Base-by-base conservation (phyloP, 495 filamentous ascomycete species). In the Tuber borchii region DNA sequence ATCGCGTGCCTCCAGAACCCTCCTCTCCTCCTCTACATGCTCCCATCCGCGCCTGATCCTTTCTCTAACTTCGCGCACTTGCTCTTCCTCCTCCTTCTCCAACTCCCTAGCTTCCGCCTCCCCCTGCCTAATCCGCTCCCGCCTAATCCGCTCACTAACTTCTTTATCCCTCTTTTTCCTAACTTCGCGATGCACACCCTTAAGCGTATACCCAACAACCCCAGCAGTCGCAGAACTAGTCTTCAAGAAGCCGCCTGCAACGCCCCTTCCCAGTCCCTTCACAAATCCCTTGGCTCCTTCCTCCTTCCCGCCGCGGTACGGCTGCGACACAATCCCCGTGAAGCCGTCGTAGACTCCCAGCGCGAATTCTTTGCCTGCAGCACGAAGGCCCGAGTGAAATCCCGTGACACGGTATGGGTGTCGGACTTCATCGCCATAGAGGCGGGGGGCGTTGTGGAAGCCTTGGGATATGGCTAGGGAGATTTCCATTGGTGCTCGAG, bases 381-480 rank as follows among this genome's bases (percentile, higher is more conserved):
- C 91, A 14, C 85, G 86, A 42, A 92, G 85, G 8, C 91, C 91
- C 2, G 90, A 92, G 45, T 87, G 86, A 72, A 93, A 87, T 2
- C 90, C 92, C 7, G 90, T 91, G 45, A 93, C 88, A 7, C 90
- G 86, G 10, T 86, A 84, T 7, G 90, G 87, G 73, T 82, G 88
- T 69, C 84, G 87, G 40, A 86, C 87, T 73, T 86, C 85, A 76
- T 89, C 90, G 8, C 92, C 92, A 78, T 93, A 93, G 1, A 97
- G 85, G 0, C 92, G 88, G 1, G 93, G 93, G 0, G 93, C 91
- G 77, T 94, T 94, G 82, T 95, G 92, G 75, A 95, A 91, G 2
- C 93, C 93, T 80, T 94, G 92, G 4, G 91, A 89, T 3, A 94
- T 82, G 0, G 93, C 92, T 1, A 94, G 84, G 7, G 88, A 87